Evolutionary conservation across 345 rosid species (phyloP).

Genomic region (Combretum micranthum): DNA sequence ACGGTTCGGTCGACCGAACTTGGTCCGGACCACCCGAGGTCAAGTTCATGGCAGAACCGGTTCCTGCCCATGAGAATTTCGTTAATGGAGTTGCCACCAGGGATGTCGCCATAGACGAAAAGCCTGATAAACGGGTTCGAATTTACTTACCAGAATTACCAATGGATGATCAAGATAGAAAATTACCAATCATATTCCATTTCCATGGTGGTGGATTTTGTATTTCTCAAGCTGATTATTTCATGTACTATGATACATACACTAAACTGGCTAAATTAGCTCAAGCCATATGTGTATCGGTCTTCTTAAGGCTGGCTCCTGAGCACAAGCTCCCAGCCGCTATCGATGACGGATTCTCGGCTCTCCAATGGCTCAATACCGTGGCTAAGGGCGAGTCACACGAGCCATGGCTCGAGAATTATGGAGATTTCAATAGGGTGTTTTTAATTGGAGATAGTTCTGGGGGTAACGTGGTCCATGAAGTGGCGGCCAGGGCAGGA

Average conservation of each 20-base stretch:
- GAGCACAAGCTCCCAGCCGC: conserved; percentile 42
- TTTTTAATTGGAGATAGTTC: conserved; percentile 48
- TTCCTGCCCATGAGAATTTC: conserved; percentile 40
- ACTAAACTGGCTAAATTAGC: conserved; percentile 20
- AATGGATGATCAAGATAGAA: neutral
- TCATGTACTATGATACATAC: conserved; percentile 27
- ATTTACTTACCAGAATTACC: conserved; percentile 35
- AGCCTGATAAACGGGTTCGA: conserved; percentile 30
- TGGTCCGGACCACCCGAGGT: conserved; percentile 60
- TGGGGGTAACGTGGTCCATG: conserved; percentile 37
- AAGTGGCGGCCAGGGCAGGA: conserved; percentile 34
- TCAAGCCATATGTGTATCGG: conserved; percentile 32
- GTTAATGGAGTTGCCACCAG: conserved; percentile 38
- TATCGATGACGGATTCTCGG: conserved; percentile 28
- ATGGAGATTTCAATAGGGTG: conserved; percentile 30
- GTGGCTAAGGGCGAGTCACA: conserved; percentile 18
- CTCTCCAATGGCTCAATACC: conserved; percentile 38
- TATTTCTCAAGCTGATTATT: conserved; percentile 35
- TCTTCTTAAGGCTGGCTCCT: conserved; percentile 33
- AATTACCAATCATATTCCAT: conserved; percentile 42
- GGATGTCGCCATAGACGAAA: conserved; percentile 28
- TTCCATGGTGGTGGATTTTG: conserved; percentile 52
- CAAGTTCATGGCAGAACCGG: conserved; percentile 53
- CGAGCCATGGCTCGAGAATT: conserved; percentile 26
- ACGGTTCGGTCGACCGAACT: conserved; percentile 53